Evolutionary conservation across 306 rosid species (phyloP), one percentile per base, ranked within the genome.

Genomic region (Corylus heterophylla): DNA sequence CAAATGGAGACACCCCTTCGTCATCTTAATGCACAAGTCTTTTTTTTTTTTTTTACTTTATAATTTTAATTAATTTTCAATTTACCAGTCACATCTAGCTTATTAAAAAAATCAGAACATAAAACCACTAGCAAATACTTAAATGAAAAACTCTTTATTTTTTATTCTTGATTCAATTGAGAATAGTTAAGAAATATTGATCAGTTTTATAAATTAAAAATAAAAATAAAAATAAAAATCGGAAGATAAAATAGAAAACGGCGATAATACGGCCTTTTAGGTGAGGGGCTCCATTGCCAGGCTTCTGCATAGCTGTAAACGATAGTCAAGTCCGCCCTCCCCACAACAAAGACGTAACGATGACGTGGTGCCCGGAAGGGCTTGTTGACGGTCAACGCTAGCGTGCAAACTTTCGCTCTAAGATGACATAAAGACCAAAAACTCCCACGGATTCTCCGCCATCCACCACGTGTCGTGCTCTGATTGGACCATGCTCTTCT

Each of bases 401-500:
- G 75, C 77, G 73, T 62, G 76, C 71, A 16, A 58, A 55, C 25
- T 22, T 80, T 67, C 72, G 42, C 29, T 42, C 72, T 1, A 25
- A 58, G 7, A 22, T 22, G 22, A 16, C 4, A 54, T 20, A 31
- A 1, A 69, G 70, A 80, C 71, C 59, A 64, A 25, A 47, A 76
- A 16, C 72, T 74, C 85, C 83, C 51, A 80, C 81, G 89, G 87
- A 88, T 80, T 85, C 87, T 83, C 83, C 83, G 84, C 56, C 9
- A 66, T 8, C 45, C 27, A 56, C 80, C 77, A 81, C 81, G 58
- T 85, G 87, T 79, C 79, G 0, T 7, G 2, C 68, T 54, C 22
- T 52, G 74, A 85, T 88, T 88, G 89, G 89, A 81, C 81, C 75
- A 50, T 75, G 37, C 3, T 44, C 68, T 59, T 4, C 27, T 70